Conservation (phyloP, 2,329 filamentous ascomycete genomes). For the Aspergillus jensenii region DNA sequence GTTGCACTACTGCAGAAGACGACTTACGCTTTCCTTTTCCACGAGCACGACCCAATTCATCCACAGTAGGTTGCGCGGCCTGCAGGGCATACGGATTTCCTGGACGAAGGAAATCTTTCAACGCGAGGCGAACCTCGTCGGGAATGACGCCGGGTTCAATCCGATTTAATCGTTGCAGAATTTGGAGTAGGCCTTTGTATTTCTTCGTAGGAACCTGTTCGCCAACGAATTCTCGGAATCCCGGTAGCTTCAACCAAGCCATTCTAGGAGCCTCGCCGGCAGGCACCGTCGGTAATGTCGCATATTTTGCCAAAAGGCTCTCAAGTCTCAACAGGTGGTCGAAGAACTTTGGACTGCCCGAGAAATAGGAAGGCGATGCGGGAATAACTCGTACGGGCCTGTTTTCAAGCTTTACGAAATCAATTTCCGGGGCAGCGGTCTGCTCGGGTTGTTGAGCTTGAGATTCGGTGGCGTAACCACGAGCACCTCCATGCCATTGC, state of each 20-base stretch:
- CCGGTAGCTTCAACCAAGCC: conserved; percentile 75
- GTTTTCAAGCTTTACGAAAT: conserved; percentile 31
- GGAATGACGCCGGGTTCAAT: conserved; percentile 81
- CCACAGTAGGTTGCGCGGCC: conserved; percentile 63
- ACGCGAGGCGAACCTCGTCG: conserved; percentile 61
- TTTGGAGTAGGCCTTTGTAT: conserved; percentile 72
- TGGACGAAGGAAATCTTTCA: conserved; percentile 71
- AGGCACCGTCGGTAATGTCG: conserved; percentile 68
- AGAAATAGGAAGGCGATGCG: conserved; percentile 91
- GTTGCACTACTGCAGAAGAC: conserved; percentile 77
- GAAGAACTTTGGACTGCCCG: conserved; percentile 78
- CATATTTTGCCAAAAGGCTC: conserved; percentile 69
- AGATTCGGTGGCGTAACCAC: conserved; percentile 31
- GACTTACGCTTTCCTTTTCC: conserved; percentile 86
- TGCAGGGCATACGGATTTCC: conserved; percentile 69
- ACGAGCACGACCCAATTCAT: conserved; percentile 73
- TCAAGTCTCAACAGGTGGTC: conserved; percentile 77
- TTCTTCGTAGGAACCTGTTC: conserved; percentile 74
- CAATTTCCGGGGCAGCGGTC: conserved; percentile 33
- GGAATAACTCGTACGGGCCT: conserved; percentile 73
- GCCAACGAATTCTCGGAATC: conserved; percentile 70
- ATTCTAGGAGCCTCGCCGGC: conserved; percentile 67
- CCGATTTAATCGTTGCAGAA: conserved; percentile 77
- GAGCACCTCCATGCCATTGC: conserved; percentile 19
- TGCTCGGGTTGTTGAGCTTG: conserved; percentile 9